Conservation (phyloP, 106 monocot species). For the Gastrodia elata region DNA sequence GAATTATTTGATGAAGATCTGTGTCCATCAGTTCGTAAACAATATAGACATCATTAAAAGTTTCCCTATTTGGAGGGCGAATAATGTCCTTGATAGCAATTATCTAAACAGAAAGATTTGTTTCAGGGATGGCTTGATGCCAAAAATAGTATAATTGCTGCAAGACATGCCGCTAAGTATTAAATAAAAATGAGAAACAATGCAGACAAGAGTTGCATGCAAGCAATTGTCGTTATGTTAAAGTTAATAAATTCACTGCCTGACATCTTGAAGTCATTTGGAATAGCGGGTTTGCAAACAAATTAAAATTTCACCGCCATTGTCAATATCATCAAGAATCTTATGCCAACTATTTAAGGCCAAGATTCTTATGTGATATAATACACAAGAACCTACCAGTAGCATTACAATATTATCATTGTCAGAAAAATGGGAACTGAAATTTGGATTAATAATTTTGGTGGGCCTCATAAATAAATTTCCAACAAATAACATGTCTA, state of each 20-base stretch:
- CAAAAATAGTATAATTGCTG: neutral
- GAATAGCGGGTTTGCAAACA: neutral
- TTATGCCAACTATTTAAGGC: too few relatives aligned
- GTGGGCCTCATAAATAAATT: too few relatives aligned
- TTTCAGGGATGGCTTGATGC: neutral
- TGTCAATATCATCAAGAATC: neutral
- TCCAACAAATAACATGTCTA: too few relatives aligned
- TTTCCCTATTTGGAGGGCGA: slow-evolving; percentile 39
- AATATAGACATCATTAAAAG: slow-evolving; percentile 49
- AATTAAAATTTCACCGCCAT: neutral
- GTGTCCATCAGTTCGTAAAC: slow-evolving; percentile 52
- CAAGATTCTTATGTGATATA: too few relatives aligned
- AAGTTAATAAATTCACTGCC: neutral
- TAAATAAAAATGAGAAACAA: neutral
- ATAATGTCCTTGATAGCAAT: slow-evolving; percentile 50
- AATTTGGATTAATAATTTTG: too few relatives aligned
- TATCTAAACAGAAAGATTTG: slow-evolving; percentile 14
- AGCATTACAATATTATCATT: too few relatives aligned
- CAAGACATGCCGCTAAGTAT: neutral
- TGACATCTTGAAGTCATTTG: neutral
- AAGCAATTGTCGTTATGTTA: neutral
- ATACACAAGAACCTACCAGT: too few relatives aligned
- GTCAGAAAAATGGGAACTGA: too few relatives aligned
- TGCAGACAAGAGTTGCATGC: neutral
- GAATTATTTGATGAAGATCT: slow-evolving; percentile 52